Percentiles rank a stretch among this genome's conserved stretches.
phyloP scores from a whole-genome alignment of 768 basidiomycete species.

The Auricularia heimuer region DNA sequence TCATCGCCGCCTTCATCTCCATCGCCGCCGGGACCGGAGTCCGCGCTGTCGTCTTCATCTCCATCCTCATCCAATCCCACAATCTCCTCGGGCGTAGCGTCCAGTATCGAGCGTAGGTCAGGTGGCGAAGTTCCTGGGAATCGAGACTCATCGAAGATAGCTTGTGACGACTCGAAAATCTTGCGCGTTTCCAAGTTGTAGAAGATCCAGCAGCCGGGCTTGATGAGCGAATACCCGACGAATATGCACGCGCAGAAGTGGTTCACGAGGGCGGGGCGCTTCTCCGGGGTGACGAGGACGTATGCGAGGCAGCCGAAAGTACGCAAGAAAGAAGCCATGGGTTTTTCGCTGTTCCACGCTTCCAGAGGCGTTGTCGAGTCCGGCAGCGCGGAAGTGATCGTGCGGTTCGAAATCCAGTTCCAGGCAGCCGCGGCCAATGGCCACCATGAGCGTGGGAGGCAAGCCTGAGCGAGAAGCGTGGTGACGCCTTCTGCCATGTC shows the following conservation, averaged over 20 bases:
- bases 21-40: too few relatives aligned
- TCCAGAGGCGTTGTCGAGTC: too few relatives aligned
- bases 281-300: conserved; percentile 7
- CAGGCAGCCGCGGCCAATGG: not conserved
- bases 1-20: too few relatives aligned
- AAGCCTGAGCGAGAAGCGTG: not conserved
- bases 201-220: conserved; percentile 25
- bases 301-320: conserved; percentile 16
- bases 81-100: not conserved
- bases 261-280: too few relatives aligned
- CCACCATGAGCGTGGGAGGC: not conserved
- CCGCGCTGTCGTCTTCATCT: too few relatives aligned
- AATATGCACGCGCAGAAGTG: too few relatives aligned
- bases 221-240: conserved; percentile 25
- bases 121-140: conserved; percentile 17
- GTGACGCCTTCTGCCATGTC: not conserved
- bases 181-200: conserved; percentile 22
- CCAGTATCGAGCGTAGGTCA: too few relatives aligned
- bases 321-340: too few relatives aligned
- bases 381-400: too few relatives aligned
- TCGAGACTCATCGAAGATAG: conserved; percentile 24
- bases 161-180: conserved; percentile 19
- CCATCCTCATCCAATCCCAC: not conserved
- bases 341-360: too few relatives aligned
- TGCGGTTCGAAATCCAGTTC: conserved; percentile 11